Conservation (phyloP, 2,329 filamentous ascomycete genomes). For the Harringtonia aguacate region DNA sequence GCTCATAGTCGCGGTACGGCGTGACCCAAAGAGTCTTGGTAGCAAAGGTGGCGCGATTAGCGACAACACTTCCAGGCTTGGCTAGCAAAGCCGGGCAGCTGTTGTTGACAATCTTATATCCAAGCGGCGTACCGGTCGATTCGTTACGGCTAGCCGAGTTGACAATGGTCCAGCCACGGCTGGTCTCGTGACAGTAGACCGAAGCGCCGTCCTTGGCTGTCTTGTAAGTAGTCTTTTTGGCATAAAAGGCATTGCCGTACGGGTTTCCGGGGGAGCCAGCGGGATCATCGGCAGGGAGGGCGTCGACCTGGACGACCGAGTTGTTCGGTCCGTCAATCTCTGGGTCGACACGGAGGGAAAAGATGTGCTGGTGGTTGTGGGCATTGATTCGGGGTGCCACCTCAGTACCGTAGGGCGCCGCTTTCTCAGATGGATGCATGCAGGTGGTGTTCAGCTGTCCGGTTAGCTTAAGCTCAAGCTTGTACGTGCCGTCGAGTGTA, state of each 20-base stretch:
- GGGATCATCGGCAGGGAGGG: slow-evolving; percentile 57
- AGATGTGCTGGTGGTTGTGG: slow-evolving; percentile 92
- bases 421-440: slow-evolving; percentile 70
- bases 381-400: slow-evolving; percentile 88
- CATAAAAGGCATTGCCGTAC: slow-evolving; percentile 85
- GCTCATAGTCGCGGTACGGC: slow-evolving; percentile 69
- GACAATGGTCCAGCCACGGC: slow-evolving; percentile 79
- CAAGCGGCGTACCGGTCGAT: slow-evolving; percentile 71
- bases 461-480: slow-evolving; percentile 84
- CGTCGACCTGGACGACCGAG: slow-evolving; percentile 76
- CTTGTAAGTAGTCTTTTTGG: slow-evolving; percentile 68
- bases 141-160: slow-evolving; percentile 78
- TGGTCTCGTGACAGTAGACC: slow-evolving; percentile 72
- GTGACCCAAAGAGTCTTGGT: slow-evolving; percentile 81
- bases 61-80: slow-evolving; percentile 71
- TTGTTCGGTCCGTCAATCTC: slow-evolving; percentile 71
- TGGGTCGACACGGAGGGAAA: slow-evolving; percentile 79
- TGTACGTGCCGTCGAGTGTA: slow-evolving; percentile 75
- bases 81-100: slow-evolving; percentile 72
- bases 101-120: slow-evolving; percentile 81
- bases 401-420: slow-evolving; percentile 80
- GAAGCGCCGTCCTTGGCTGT: slow-evolving; percentile 60
- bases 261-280: slow-evolving; percentile 74
- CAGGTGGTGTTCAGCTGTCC: slow-evolving; percentile 88
- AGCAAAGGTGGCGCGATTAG: slow-evolving; percentile 86